phyloP scores from a whole-genome alignment of 331 rosid genomes.

The Pyrus hybrid region DNA sequence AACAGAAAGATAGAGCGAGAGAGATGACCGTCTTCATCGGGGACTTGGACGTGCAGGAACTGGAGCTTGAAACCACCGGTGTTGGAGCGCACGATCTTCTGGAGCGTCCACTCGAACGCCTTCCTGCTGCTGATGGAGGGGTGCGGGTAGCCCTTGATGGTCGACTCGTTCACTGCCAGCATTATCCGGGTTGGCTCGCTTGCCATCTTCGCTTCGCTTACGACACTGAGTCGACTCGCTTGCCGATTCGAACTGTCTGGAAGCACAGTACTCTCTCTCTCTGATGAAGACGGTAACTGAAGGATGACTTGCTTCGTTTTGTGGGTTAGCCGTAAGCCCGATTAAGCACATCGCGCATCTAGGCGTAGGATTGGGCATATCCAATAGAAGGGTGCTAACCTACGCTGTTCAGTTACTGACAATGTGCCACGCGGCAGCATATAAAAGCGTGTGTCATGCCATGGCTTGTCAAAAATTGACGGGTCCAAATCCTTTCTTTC shows the following conservation, averaged over 20 bases:
- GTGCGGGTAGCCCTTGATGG: constrained; percentile 79
- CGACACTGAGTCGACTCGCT: background rate
- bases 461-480: background rate
- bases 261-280: background rate
- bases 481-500: too few species aligned
- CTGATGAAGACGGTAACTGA: background rate
- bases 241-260: background rate
- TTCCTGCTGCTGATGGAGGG: constrained; percentile 86
- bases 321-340: background rate
- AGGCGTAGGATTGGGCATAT: background rate
- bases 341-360: background rate
- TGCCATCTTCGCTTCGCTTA: constrained; percentile 25
- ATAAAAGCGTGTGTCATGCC: background rate
- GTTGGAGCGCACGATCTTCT: constrained; percentile 73
- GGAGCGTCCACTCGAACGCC: constrained; percentile 84
- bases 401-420: background rate
- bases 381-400: background rate
- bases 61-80: constrained; percentile 58
- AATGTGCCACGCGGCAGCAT: background rate
- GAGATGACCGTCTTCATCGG: constrained; percentile 74
- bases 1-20: constrained; percentile 8
- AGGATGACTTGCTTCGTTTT: background rate
- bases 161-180: constrained; percentile 87
- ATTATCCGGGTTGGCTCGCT: constrained; percentile 58
- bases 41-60: constrained; percentile 80